These are phyloP conservation scores for Pseudogymnoascus sp. DNA, from an alignment of 2,329 filamentous ascomycete genomes.

Conservation along the genomic window DNA sequence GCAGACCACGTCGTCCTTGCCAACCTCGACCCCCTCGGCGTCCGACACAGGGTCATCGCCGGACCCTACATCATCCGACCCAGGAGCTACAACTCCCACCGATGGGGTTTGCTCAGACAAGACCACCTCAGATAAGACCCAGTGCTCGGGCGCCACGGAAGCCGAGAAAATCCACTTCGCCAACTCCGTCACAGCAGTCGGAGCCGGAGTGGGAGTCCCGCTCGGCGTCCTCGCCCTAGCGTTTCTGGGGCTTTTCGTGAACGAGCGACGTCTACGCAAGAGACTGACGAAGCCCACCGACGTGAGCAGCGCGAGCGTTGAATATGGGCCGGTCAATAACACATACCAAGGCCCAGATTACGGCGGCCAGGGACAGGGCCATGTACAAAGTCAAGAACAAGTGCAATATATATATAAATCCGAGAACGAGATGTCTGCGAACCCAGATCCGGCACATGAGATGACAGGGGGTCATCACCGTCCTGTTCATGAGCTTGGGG, in stretches of 20 bases:
- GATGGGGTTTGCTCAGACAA: neutral
- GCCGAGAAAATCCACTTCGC: neutral
- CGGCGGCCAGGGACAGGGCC: neutral
- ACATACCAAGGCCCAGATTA: neutral
- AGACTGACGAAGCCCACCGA: neutral
- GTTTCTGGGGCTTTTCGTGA: constrained; percentile 9
- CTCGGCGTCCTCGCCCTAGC: constrained; percentile 9
- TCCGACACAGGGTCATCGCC: neutral
- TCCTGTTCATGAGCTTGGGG: neutral
- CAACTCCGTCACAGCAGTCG: constrained; percentile 11
- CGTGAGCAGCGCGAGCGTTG: neutral
- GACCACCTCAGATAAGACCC: neutral
- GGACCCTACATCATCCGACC: neutral
- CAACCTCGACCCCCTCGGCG: neutral
- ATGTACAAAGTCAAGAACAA: constrained; percentile 15
- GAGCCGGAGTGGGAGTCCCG: constrained; percentile 14
- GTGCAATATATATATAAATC: neutral
- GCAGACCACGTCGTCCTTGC: neutral
- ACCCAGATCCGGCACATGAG: neutral
- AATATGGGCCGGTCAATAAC: neutral
- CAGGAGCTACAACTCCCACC: neutral
- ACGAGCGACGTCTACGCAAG: constrained; percentile 11
- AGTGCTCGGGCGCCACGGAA: neutral
- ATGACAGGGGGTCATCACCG: neutral
- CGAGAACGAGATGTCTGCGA: neutral